A percentile compares a stretch with the other conserved stretches of the same genome.
Conservation (phyloP, 179 eudicot genomes). For the Beta lomatogona region DNA sequence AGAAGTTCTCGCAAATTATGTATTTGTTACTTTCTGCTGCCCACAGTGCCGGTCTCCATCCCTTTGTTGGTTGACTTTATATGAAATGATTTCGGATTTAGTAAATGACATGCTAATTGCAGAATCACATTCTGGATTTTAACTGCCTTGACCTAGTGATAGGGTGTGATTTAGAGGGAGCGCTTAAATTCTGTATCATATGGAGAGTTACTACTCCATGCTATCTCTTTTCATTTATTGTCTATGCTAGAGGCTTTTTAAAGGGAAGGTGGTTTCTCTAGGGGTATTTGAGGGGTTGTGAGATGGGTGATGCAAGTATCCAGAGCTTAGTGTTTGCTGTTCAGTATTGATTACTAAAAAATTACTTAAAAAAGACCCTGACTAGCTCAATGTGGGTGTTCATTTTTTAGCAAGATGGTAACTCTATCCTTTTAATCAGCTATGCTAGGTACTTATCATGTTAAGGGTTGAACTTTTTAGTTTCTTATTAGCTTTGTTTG, state of each 20-base stretch:
- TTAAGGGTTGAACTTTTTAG: neutral
- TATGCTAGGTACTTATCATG: no score
- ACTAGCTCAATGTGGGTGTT: neutral
- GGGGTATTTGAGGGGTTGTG: neutral
- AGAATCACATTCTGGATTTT: neutral
- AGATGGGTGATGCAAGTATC: conserved; percentile 6
- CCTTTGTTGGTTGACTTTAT: neutral
- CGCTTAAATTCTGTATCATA: neutral
- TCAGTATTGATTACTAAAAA: neutral
- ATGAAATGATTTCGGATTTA: neutral
- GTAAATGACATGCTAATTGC: neutral
- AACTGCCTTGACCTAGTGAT: neutral
- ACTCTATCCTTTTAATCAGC: neutral
- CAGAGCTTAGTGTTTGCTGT: neutral
- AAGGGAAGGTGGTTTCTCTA: neutral
- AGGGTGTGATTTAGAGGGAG: neutral
- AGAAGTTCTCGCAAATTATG: neutral
- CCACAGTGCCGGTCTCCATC: neutral
- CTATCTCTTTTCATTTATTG: neutral
- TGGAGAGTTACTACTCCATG: neutral
- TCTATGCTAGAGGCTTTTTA: neutral
- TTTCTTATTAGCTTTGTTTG: neutral
- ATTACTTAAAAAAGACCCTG: neutral
- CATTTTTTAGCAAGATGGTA: neutral
- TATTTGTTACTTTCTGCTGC: neutral